Evolutionary conservation across 768 basidiomycete genomes (phyloP), one percentile per base, ranked within the genome.

Genomic region (Crassisporium funariophilum): DNA sequence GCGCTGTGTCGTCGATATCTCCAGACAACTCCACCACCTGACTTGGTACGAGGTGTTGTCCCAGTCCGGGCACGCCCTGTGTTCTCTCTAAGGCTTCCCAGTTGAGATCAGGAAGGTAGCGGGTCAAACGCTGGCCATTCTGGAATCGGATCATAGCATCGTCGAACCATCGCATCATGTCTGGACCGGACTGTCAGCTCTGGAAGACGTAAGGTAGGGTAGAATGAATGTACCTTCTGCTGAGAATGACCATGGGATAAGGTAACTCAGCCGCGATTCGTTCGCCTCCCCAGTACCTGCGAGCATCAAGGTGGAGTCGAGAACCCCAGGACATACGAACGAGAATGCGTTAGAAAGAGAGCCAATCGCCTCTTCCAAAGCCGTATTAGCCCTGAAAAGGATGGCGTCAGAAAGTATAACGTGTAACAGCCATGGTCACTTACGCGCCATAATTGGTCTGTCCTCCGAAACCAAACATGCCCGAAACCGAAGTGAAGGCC

Each of bases 381-480:
- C 60, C 1, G 69, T 64, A 41, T 69, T 69, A 2, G 67, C 69
- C 40, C 68, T 71, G 36, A 15, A 36, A n/a, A n/a, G 35, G n/a
- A 40, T n/a, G 37, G 19, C 15, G 13, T 21, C 27, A 31, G 33
- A 19, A 17, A 36, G 12, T 20, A 22, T 13, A 10, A 22, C 9
- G 17, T 2, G 22, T 11, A 17, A 41, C 1, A 29, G 12, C n/a
- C 29, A 27, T 23, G n/a, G n/a, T n/a, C n/a, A 48, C 52, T 49
- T 35, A 70, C 67, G 59, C 58, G 5, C 66, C 60, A 51, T 73
- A 73, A 43, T 72, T 74, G 0, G 69, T 63, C 50, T 74, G 72
- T 2, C 71, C 72, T 13, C 57, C 54, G 39, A 52, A 62, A 10
- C 72, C 72, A 50, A 70, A 68, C 8, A 65, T 22, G 7, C 49